phyloP scores from a whole-genome alignment of 2,329 filamentous ascomycete species.

The Botrytis aclada region DNA sequence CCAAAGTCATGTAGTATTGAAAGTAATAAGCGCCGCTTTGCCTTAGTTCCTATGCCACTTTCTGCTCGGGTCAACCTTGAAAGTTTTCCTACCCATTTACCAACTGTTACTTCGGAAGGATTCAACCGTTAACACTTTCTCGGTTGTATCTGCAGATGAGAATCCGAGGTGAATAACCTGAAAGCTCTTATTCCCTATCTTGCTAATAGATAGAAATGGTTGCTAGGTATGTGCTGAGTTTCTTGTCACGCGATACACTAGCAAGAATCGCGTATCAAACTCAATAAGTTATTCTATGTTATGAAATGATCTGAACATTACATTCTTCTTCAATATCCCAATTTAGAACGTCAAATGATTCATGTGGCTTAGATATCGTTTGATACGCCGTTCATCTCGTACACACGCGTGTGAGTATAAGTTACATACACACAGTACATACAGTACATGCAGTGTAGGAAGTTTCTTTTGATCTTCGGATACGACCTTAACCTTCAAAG shows the following conservation, averaged over 20 bases:
- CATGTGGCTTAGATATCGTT: background rate
- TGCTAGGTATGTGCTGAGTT: background rate
- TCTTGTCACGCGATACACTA: background rate
- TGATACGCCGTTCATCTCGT: background rate
- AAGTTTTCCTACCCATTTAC: background rate
- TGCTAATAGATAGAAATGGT: background rate
- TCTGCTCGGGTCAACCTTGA: slow-evolving; percentile 2
- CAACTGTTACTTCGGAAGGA: slow-evolving; percentile 8
- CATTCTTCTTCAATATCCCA: background rate
- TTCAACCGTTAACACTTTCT: slow-evolving; percentile 4
- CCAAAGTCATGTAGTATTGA: slow-evolving; percentile 8
- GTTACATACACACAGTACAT: background rate
- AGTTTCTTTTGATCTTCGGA: slow-evolving; percentile 10
- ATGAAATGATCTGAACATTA: background rate
- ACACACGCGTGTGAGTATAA: background rate
- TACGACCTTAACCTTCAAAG: slow-evolving; percentile 10
- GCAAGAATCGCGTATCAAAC: background rate
- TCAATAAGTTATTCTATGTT: background rate
- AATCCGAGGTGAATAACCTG: background rate
- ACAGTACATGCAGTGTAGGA: background rate
- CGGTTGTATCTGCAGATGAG: slow-evolving; percentile 3
- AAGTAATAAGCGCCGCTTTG: slow-evolving; percentile 16
- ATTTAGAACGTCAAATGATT: background rate
- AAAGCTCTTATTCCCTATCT: background rate
- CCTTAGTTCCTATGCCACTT: background rate